These are phyloP conservation scores for Pseudogymnoascus sp. DNA, from an alignment of 2,329 filamentous ascomycete species.

Conservation along the genomic window DNA sequence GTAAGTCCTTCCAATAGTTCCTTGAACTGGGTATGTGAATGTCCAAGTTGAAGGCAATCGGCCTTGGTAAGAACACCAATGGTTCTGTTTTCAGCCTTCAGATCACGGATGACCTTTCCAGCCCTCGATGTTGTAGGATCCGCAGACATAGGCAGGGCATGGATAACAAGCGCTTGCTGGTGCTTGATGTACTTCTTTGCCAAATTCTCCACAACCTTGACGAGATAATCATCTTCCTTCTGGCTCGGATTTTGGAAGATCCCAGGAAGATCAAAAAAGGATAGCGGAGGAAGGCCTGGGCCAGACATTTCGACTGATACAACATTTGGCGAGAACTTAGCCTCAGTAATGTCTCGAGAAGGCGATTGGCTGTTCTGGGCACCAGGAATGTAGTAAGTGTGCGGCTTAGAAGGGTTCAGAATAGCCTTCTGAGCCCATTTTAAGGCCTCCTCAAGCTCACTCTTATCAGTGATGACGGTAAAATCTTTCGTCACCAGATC, in stretches of 20 bases:
- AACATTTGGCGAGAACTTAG: constrained; percentile 75
- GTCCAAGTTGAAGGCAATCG: constrained; percentile 53
- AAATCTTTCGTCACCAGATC: constrained; percentile 45
- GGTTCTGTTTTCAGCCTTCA: constrained; percentile 50
- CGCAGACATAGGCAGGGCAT: constrained; percentile 68
- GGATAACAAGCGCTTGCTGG: constrained; percentile 64
- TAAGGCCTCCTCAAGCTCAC: constrained; percentile 58
- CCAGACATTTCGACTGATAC: constrained; percentile 69
- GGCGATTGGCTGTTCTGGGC: constrained; percentile 23
- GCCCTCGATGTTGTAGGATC: constrained; percentile 71
- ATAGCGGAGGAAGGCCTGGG: constrained; percentile 61
- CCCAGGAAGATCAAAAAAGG: constrained; percentile 79
- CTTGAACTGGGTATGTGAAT: constrained; percentile 49
- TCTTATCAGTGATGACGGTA: constrained; percentile 51
- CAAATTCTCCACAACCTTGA: constrained; percentile 63
- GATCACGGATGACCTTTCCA: constrained; percentile 51
- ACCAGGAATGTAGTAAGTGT: constrained; percentile 34
- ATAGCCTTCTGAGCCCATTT: constrained; percentile 70
- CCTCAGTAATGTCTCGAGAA: constrained; percentile 38
- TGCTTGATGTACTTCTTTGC: constrained; percentile 62
- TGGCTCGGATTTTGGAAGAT: constrained; percentile 64
- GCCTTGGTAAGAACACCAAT: constrained; percentile 80
- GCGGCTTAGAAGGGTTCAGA: constrained; percentile 54
- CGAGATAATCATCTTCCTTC: constrained; percentile 57
- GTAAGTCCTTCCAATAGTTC: constrained; percentile 51